Evolutionary conservation across 2,329 filamentous ascomycete species (phyloP).

Genomic region (Aspergillus jensenii): DNA sequence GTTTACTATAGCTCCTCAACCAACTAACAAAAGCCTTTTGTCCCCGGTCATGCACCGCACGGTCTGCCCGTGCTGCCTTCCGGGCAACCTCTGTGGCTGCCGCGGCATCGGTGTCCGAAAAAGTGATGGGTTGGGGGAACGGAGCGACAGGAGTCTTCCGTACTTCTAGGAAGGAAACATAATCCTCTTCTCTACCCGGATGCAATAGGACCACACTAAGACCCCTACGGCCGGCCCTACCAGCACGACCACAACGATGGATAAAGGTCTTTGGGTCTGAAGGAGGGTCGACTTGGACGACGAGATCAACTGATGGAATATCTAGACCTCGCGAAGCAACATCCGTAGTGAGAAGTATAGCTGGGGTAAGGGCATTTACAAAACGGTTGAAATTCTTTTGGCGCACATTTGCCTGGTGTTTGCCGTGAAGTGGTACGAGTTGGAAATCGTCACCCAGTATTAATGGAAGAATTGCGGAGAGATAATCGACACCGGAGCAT

Average conservation of each 20-base stretch:
- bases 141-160: slow-evolving; percentile 78
- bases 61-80: slow-evolving; percentile 54
- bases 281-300: slow-evolving; percentile 81
- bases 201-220: slow-evolving; percentile 83
- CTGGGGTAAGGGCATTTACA: slow-evolving; percentile 69
- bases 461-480: slow-evolving; percentile 73
- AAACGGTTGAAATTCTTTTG: slow-evolving; percentile 86
- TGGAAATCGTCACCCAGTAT: slow-evolving; percentile 68
- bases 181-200: slow-evolving; percentile 84
- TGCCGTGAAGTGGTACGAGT: slow-evolving; percentile 83
- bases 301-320: slow-evolving; percentile 86
- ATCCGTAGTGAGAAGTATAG: slow-evolving; percentile 87
- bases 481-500: slow-evolving; percentile 93
- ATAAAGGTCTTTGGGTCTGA: slow-evolving; percentile 85
- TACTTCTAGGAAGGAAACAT: slow-evolving; percentile 80
- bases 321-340: slow-evolving; percentile 88
- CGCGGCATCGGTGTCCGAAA: slow-evolving; percentile 63
- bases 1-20: slow-evolving; percentile 87
- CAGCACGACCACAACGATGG: slow-evolving; percentile 64
- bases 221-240: slow-evolving; percentile 67
- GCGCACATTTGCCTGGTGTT: slow-evolving; percentile 83
- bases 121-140: slow-evolving; percentile 58
- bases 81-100: slow-evolving; percentile 62
- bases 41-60: slow-evolving; percentile 78
- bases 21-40: slow-evolving; percentile 92